Conservation (phyloP, 106 monocot genomes). For the Cymbidium sinense region DNA sequence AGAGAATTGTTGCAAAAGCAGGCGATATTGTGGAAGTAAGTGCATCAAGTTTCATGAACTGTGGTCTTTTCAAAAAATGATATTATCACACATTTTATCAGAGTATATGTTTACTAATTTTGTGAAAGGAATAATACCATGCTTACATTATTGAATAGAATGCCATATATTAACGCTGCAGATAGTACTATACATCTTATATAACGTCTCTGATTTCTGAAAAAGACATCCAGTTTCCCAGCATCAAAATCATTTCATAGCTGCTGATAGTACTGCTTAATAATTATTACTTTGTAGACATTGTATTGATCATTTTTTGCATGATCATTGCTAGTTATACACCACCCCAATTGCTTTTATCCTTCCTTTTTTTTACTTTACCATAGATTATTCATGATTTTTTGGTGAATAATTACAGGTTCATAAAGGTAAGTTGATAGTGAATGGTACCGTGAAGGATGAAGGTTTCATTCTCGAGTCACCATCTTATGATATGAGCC, state of each 20-base stretch:
- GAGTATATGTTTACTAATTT: not conserved
- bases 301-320: not conserved
- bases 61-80: not conserved
- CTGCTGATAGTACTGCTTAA: not conserved
- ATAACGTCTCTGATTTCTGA: too few relatives aligned
- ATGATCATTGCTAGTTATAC: not conserved
- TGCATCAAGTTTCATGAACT: not conserved
- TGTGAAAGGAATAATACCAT: not conserved
- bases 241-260: too few relatives aligned
- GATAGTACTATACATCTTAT: not conserved
- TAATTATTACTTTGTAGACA: not conserved
- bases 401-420: conserved; percentile 38
- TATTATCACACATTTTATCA: not conserved
- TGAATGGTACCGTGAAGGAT: conserved; percentile 72
- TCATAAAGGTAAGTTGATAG: conserved; percentile 87
- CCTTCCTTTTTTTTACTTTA: not conserved
- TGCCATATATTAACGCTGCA: not conserved
- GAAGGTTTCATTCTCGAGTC: conserved; percentile 89
- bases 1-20: conserved; percentile 85
- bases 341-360: not conserved
- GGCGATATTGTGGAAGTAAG: conserved; percentile 92
- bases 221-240: too few relatives aligned
- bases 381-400: not conserved
- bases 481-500: conserved; percentile 85
- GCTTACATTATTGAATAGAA: not conserved